A percentile compares a stretch with the other conserved stretches of the same genome.
These are phyloP conservation scores for Cytospora mali DNA, from an alignment of 2,329 filamentous ascomycete species.

Conservation along the genomic window DNA sequence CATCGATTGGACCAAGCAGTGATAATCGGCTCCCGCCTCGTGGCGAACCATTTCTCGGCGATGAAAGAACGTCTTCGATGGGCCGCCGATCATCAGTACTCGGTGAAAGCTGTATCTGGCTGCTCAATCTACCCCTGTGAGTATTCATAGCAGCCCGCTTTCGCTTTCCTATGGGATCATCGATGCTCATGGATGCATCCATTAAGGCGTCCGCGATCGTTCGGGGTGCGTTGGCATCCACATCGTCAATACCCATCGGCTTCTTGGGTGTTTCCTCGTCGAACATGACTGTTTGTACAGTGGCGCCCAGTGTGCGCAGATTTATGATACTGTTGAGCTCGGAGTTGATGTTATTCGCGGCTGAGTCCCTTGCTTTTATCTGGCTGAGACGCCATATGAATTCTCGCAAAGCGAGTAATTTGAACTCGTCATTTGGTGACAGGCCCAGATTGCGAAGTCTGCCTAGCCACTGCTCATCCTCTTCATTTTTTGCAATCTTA, in stretches of 20 bases:
- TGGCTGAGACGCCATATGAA: constrained; percentile 88
- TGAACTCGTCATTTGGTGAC: constrained; percentile 80
- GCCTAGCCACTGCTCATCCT: constrained; percentile 92
- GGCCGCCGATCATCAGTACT: constrained; percentile 42
- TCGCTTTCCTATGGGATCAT: constrained; percentile 62
- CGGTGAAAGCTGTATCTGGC: constrained; percentile 41
- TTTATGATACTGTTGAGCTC: constrained; percentile 73
- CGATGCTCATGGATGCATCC: constrained; percentile 88
- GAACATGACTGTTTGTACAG: constrained; percentile 89
- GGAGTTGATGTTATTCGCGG: constrained; percentile 38
- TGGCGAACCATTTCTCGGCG: constrained; percentile 29
- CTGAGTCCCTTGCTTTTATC: constrained; percentile 62
- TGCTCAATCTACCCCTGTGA: constrained; percentile 50
- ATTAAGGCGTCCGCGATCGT: constrained; percentile 89
- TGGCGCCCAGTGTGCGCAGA: constrained; percentile 74
- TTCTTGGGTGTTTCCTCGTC: constrained; percentile 68
- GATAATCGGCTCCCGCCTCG: constrained; percentile 27
- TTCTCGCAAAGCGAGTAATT: constrained; percentile 81
- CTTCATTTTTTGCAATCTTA: constrained; percentile 75
- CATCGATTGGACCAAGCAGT: constrained; percentile 7
- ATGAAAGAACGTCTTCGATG: constrained; percentile 33
- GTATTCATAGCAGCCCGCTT: constrained; percentile 55
- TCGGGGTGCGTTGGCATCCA: constrained; percentile 55
- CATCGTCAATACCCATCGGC: constrained; percentile 37
- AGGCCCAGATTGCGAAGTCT: constrained; percentile 85